A percentile compares a stretch with the other conserved stretches of the same genome.
phyloP scores from a whole-genome alignment of 805 yeast genomes.

The Schizosaccharomyces pombe region ASM294v3 CU329670.1:5070001-5070500 shows the following conservation, averaged over 20 bases:
- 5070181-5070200: neutral
- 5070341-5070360: neutral
- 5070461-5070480: neutral
- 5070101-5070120: neutral
- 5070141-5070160: neutral
- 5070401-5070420: neutral
- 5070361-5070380: neutral
- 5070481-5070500: neutral
- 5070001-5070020: no score
- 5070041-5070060: neutral
- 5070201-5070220: neutral
- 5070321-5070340: neutral
- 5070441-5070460: neutral
- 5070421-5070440: neutral
- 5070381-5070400: neutral
- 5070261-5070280: neutral
- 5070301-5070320: neutral
- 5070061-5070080: neutral
- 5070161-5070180: neutral
- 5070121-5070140: neutral
- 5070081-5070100: neutral
- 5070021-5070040: neutral
- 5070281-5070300: neutral
- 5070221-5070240: neutral
- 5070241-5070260: neutral